Base-by-base conservation (phyloP, 2,329 filamentous ascomycete genomes). In the Ophiostoma sp. region DNA sequence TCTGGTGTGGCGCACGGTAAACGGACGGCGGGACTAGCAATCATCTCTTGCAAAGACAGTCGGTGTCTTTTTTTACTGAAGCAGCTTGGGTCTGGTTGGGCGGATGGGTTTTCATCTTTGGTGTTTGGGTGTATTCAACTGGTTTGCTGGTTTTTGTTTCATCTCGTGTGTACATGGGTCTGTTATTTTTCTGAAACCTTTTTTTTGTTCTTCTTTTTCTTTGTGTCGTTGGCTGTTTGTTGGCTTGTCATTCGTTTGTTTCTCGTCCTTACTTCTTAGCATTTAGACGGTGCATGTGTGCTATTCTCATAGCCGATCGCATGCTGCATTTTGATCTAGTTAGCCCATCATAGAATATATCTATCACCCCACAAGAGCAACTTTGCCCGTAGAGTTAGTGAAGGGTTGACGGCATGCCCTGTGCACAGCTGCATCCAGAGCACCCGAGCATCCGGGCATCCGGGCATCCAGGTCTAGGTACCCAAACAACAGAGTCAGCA, bases 351-450 rank as follows among this genome's bases (percentile, higher is more conserved):
- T 57, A 27, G 52, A 57, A 57, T 57, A 57, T 8, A 57, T 57
- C n/a, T 23, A 48, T 20, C 44, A 48, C 44, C 17, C 4, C 3
- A 57, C 13, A 13, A 57, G 11, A 57, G 11, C 52, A 57, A 57
- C 20, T 2, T 48, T 11, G 27, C 57, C 13, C 33, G 27, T 17
- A 1, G 5, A 27, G 23, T 27, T 27, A 57, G 23, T 13, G 11
- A 11, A 57, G 0, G 7, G 57, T 20, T 33, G 57, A 31, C 13
- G 5, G 17, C 4, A 62, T 20, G 7, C 23, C 57, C 13, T 62
- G 57, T 62, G 57, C 57, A 62, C 15, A 33, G 57, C 52, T 62
- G 57, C 57, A 62, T 62, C 57, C 57, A 62, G 44, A 33, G 23
- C 5, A 27, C 15, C 20, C n/a, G 23, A 10, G 57, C 57, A 62